Evolutionary conservation across 371 early-diverging fungal genomes (phyloP), one percentile per base, ranked within the genome.

Genomic region (Mucor racemosus): DNA sequence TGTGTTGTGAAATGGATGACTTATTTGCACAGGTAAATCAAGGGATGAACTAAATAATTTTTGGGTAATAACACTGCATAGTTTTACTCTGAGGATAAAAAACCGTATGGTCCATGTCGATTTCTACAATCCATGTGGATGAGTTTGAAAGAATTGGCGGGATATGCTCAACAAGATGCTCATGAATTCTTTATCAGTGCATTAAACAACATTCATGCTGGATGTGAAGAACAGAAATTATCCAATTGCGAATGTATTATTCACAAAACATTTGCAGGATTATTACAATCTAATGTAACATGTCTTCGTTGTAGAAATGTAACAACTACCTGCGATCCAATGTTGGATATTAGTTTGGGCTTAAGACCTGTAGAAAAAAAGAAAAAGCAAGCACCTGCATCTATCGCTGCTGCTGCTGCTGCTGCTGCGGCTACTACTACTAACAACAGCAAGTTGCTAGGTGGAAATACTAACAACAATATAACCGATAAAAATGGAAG

Each of bases 181-280:
- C 99, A 98, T 75, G 99, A 98, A 65, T 97, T 95, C 65, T 95
- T 97, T 70, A 95, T 97, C 50, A 87, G 95, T 39, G 85, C 94
- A 1, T 71, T 97, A 62, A 94, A 97, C 66, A 84, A 90, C 59
- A 86, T 98, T 66, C 99, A 98, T 72, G 79, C 80, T n/a, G 86
- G 88, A 31, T 73, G 75, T 50, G 69, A 82, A 69, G 82, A 70
- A 62, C 69, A 58, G 10, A 62, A 62, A 11, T 42, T 67, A 33
- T 59, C 76, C 9, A 72, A 85, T 15, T 98, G 98, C 77, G 67
- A 80, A 31, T 98, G 98, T 67, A 84, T 96, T 31, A 88, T 98
- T 21, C 98, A 98, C 76, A 87, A 88, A 62, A 93, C 94, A 0
- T 98, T 98, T 81, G 92, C 91, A 0, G 99, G 99, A 10, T 69